A percentile compares a stretch with the other conserved stretches of the same genome.
Evolutionary conservation across 2,329 filamentous ascomycete species (phyloP).

Genomic region (Teratosphaeria pseudoeucalypti): DNA sequence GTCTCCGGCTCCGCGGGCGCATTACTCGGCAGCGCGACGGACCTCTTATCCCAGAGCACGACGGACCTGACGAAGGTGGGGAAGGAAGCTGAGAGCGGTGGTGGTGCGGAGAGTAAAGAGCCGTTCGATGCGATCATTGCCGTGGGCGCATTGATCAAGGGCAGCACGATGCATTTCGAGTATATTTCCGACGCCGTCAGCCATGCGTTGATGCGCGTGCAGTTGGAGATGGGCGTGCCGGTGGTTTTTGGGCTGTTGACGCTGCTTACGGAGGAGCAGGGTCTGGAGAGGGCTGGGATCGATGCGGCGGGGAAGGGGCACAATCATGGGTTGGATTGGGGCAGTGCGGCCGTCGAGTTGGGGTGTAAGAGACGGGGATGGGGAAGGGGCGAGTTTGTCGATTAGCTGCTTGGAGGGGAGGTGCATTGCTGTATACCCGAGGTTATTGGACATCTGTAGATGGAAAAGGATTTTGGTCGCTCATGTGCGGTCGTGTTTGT

Average conservation of each 20-base stretch:
- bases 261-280: conserved; percentile 79
- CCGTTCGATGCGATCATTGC: conserved; percentile 92
- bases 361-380: conserved; percentile 78
- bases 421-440: no score
- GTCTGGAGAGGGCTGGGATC: conserved; percentile 71
- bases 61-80: conserved; percentile 51
- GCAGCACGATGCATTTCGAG: conserved; percentile 98
- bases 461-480: no score
- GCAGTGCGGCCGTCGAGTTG: conserved; percentile 85
- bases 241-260: conserved; percentile 90
- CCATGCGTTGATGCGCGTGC: conserved; percentile 87
- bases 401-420: conserved; percentile 19
- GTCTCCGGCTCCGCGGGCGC: conserved; percentile 34
- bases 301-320: conserved; percentile 43
- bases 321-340: conserved; percentile 97
- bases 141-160: conserved; percentile 94
- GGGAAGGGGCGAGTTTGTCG: conserved; percentile 56
- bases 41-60: conserved; percentile 59
- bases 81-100: conserved; percentile 3
- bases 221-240: conserved; percentile 78
- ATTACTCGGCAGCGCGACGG: conserved; percentile 57
- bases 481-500: no score
- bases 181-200: conserved; percentile 90
- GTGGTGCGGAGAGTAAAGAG: conserved; percentile 28
- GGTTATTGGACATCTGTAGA: no score